phyloP scores from a whole-genome alignment of 306 rosid species.

The Castanea mollissima region DNA sequence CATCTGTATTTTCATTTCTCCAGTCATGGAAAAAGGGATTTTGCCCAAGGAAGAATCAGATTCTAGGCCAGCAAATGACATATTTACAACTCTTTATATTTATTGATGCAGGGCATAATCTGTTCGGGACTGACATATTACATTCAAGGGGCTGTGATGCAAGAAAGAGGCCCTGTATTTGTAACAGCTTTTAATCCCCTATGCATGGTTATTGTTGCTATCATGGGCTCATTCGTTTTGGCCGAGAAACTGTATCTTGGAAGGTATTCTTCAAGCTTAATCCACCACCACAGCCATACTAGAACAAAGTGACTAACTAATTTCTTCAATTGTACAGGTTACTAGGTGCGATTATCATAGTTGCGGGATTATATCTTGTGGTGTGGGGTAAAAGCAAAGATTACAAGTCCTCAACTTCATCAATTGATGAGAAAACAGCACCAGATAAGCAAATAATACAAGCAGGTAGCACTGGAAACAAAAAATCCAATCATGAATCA shows the following conservation, averaged over 20 bases:
- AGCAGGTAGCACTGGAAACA: conserved; percentile 20
- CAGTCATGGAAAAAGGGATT: neutral
- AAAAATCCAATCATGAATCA: conserved; percentile 28
- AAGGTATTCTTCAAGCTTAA: conserved; percentile 47
- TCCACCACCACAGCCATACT: neutral
- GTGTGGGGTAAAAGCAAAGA: conserved; percentile 94
- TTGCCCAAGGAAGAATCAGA: neutral
- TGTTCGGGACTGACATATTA: conserved; percentile 75
- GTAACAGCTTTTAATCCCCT: conserved; percentile 84
- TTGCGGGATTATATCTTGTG: conserved; percentile 64
- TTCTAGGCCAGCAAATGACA: neutral
- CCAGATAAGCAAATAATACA: conserved; percentile 22
- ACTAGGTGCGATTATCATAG: conserved; percentile 64
- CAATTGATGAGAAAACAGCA: conserved; percentile 24
- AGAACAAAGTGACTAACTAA: neutral
- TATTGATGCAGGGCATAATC: conserved; percentile 61
- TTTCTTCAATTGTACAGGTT: conserved; percentile 41
- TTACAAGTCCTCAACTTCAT: conserved; percentile 18
- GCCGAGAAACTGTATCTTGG: conserved; percentile 64
- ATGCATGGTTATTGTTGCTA: conserved; percentile 79
- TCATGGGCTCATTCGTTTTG: conserved; percentile 59
- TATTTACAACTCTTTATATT: neutral
- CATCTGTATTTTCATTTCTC: neutral
- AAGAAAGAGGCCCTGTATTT: conserved; percentile 83
- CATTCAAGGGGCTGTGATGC: conserved; percentile 85